A percentile compares a stretch with the other conserved stretches of the same genome.
phyloP scores from a whole-genome alignment of 768 basidiomycete species.

The Phylloporus sp. region DNA sequence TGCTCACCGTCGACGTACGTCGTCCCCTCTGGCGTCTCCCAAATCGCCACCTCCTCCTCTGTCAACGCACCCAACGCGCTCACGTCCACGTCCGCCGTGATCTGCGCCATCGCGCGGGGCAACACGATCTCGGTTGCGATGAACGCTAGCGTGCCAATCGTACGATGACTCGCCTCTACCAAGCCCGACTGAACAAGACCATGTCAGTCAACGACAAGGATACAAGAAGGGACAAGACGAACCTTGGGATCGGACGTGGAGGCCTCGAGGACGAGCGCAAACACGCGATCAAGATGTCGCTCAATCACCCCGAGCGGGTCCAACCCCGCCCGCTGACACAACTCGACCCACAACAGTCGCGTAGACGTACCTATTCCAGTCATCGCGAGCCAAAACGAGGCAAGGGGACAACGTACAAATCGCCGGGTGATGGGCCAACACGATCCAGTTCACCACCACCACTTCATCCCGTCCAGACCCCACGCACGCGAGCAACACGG shows the following conservation, averaged over 20 bases:
- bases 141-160: constrained; percentile 74
- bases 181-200: constrained; percentile 39
- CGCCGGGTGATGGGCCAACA: constrained; percentile 69
- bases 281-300: constrained; percentile 43
- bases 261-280: constrained; percentile 47
- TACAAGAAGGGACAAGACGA: not conserved
- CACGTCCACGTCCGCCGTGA: constrained; percentile 61
- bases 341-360: constrained; percentile 61
- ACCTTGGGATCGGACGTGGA: constrained; percentile 48
- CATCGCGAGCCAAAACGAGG: not conserved
- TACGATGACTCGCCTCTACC: constrained; percentile 64
- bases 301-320: constrained; percentile 66
- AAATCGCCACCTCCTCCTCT: constrained; percentile 73
- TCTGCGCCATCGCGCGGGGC: constrained; percentile 63
- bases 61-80: constrained; percentile 56
- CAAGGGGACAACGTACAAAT: constrained; percentile 41
- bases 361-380: constrained; percentile 14
- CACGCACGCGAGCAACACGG: constrained; percentile 49
- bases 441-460: constrained; percentile 49
- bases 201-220: not conserved
- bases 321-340: constrained; percentile 61
- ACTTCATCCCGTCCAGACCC: constrained; percentile 44
- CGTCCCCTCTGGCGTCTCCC: constrained; percentile 80
- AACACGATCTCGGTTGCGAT: constrained; percentile 67
- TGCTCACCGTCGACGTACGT: constrained; percentile 74